A percentile compares a stretch with the other conserved stretches of the same genome.
These are phyloP conservation scores for Plantago elongata DNA, from an alignment of 257 asterid genomes.

Conservation along the genomic window DNA sequence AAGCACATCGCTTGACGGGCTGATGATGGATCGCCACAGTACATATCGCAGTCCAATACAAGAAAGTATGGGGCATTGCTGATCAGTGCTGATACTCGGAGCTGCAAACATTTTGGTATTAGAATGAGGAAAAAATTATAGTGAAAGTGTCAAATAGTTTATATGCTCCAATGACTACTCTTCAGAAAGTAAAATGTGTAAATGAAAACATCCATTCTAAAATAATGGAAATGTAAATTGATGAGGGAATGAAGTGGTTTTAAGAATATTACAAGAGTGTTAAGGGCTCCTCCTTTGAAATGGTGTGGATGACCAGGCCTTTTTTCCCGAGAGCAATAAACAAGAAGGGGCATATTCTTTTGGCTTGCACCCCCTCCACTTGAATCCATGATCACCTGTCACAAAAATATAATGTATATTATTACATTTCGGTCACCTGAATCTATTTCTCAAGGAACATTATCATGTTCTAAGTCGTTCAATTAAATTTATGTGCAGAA, in stretches of 20 bases:
- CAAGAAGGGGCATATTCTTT: constrained; percentile 44
- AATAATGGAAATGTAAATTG: not conserved
- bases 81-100: constrained; percentile 52
- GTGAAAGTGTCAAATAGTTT: not conserved
- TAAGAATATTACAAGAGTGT: constrained; percentile 39
- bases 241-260: not conserved
- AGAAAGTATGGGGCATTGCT: constrained; percentile 69
- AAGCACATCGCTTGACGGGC: constrained; percentile 58
- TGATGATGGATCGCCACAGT: constrained; percentile 45
- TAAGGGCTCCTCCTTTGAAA: constrained; percentile 80
- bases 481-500: too few relatives aligned
- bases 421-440: not conserved
- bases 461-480: not conserved
- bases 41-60: constrained; percentile 53
- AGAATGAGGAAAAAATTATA: constrained; percentile 2
- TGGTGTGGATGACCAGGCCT: constrained; percentile 56
- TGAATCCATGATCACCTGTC: constrained; percentile 41
- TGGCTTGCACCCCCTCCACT: constrained; percentile 11
- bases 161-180: not conserved
- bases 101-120: constrained; percentile 34
- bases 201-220: too few relatives aligned
- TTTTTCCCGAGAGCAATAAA: constrained; percentile 64
- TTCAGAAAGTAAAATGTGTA: not conserved
- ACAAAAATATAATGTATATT: not conserved
- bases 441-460: not conserved